A percentile compares a stretch with the other conserved stretches of the same genome.
Conservation (phyloP, 2,329 filamentous ascomycete genomes). For the Tolypocladium guangdongense region DNA sequence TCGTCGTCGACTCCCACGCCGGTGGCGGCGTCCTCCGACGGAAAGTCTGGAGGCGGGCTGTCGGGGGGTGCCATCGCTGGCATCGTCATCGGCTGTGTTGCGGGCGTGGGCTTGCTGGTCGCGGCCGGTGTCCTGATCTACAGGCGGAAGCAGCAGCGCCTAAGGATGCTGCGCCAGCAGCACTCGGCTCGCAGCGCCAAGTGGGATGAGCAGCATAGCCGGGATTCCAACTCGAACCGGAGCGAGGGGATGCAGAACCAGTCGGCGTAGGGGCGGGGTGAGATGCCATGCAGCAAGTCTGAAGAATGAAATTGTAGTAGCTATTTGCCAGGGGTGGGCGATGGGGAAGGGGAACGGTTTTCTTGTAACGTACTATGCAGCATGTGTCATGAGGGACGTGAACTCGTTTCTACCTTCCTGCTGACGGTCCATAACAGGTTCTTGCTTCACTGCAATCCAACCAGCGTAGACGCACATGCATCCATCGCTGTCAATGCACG, state of each 20-base stretch:
- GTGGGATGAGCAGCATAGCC: constrained; percentile 10
- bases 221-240: constrained; percentile 9
- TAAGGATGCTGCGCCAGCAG: constrained; percentile 12
- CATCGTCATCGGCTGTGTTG: constrained; percentile 59
- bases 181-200: constrained; percentile 12
- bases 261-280: background rate
- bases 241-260: constrained; percentile 12
- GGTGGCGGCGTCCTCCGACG: constrained; percentile 13
- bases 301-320: background rate
- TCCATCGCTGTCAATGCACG: no score
- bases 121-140: constrained; percentile 47
- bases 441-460: background rate
- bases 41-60: constrained; percentile 25
- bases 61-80: constrained; percentile 64
- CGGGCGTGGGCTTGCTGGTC: constrained; percentile 50
- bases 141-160: constrained; percentile 17
- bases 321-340: no score
- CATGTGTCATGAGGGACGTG: background rate
- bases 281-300: background rate
- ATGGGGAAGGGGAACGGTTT: no score
- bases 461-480: no score
- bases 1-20: constrained; percentile 3
- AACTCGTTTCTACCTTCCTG: background rate
- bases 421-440: background rate
- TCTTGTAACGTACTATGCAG: background rate